Evolutionary conservation across 371 early-diverging fungal species (phyloP), one percentile per base, ranked within the genome.

Genomic region (Apophysomyces trapeziformis): DNA sequence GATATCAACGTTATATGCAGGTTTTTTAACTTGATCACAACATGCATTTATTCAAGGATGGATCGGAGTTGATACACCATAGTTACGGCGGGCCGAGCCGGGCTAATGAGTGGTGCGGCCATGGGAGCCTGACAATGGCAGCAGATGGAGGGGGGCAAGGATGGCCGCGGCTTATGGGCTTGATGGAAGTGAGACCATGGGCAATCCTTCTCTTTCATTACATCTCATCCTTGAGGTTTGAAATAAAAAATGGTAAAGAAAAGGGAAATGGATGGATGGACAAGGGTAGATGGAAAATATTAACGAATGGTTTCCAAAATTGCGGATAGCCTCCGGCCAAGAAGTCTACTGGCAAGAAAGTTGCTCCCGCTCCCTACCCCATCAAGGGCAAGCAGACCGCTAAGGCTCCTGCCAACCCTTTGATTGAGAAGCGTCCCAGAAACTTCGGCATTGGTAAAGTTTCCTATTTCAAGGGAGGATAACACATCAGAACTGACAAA

Each of bases 401-500:
- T 71, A 93, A 92, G 90, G 80, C 83, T 68, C 76, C 86, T 66
- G 81, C 82, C 70, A 93, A 97, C 90, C 96, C 97, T 67, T 87
- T 96, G 73, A 87, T 97, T 72, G 97, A 97, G 89, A 92, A 93
- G 88, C 85, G 87, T 66, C 89, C 95, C 74, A 88, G 91, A 77
- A 95, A 95, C 90, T 97, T 95, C 79, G 92, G 92, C 74, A 92
- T 98, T 71, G 98, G 95, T 85, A 71, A 47, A 26, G 13, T 11
- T 41, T 11, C 13, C 1, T 50, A 21, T 21, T 21, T 47, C 11
- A 14, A 47, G 1, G 0, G 32, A 50, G 16, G 21, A 8, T 18
- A 50, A 21, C n/a, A 47, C 47, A 47, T 13, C 18, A 4, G 32
- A 26, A 41, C 13, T 41, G 41, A 41, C 41, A 13, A 41, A 41